Percentiles rank a stretch among this genome's conserved stretches.
Evolutionary conservation across 345 rosid genomes (phyloP).

Genomic region (Eucalyptus melliodora): DNA sequence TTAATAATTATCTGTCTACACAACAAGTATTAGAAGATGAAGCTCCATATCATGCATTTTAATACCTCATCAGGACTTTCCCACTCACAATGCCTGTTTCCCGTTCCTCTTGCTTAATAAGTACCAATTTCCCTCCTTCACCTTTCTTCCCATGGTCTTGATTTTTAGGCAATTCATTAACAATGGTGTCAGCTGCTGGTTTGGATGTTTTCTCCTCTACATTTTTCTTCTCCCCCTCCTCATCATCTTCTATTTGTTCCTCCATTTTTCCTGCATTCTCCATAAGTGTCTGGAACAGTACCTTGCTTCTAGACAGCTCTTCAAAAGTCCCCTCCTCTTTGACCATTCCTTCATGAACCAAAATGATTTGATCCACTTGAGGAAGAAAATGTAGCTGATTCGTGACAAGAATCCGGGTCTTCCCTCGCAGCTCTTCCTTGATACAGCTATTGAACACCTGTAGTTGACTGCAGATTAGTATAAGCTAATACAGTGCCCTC

Average conservation of each 20-base stretch:
- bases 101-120: constrained; percentile 88
- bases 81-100: constrained; percentile 86
- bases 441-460: constrained; percentile 90
- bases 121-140: constrained; percentile 54
- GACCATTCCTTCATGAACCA: constrained; percentile 66
- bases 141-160: constrained; percentile 14
- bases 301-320: constrained; percentile 65
- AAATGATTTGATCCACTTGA: constrained; percentile 64
- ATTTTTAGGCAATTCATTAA: constrained; percentile 1
- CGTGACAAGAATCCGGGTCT: constrained; percentile 85
- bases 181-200: constrained; percentile 19
- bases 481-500: background rate
- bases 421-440: constrained; percentile 60
- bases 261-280: constrained; percentile 96
- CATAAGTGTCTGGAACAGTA: constrained; percentile 71
- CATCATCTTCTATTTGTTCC: constrained; percentile 21
- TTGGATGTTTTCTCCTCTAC: constrained; percentile 16
- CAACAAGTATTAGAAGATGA: background rate
- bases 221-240: constrained; percentile 10
- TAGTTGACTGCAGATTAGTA: background rate
- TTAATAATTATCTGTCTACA: background rate
- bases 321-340: constrained; percentile 83
- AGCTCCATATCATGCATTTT: background rate
- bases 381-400: constrained; percentile 98
- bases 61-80: constrained; percentile 77